Percentiles rank a stretch among this genome's conserved stretches.
Conservation (phyloP, 495 filamentous ascomycete genomes). For the Hamigera avellanea region DNA sequence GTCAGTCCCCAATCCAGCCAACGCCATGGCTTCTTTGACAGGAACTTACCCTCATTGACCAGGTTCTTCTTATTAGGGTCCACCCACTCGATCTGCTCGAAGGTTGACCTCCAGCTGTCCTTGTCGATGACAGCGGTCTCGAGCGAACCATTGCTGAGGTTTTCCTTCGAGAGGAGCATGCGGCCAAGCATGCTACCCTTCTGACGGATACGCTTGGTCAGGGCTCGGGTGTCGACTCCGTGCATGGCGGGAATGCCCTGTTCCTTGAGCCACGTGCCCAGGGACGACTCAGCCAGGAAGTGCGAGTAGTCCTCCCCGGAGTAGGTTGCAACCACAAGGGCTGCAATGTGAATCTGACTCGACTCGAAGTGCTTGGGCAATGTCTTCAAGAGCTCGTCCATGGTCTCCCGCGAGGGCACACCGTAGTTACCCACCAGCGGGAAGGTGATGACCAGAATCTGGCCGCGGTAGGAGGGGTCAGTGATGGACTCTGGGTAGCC, state of each 20-base stretch:
- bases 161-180: slow-evolving; percentile 62
- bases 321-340: slow-evolving; percentile 80
- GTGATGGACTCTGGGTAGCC: slow-evolving; percentile 94
- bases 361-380: slow-evolving; percentile 89
- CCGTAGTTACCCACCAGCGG: slow-evolving; percentile 91
- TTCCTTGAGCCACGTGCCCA: slow-evolving; percentile 92
- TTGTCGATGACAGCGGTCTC: slow-evolving; percentile 16
- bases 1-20: neutral
- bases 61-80: slow-evolving; percentile 89
- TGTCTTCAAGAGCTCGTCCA: slow-evolving; percentile 69
- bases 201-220: slow-evolving; percentile 88
- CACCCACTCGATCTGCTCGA: slow-evolving; percentile 74
- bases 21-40: neutral
- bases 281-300: slow-evolving; percentile 75
- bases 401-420: slow-evolving; percentile 72
- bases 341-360: slow-evolving; percentile 81
- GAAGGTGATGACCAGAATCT: slow-evolving; percentile 86
- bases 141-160: slow-evolving; percentile 29
- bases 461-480: slow-evolving; percentile 84
- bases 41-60: slow-evolving; percentile 75
- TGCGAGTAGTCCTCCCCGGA: slow-evolving; percentile 91
- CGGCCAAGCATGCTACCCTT: slow-evolving; percentile 95
- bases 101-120: slow-evolving; percentile 51
- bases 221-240: slow-evolving; percentile 83
- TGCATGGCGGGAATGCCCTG: slow-evolving; percentile 93